Percentiles rank a stretch among this genome's conserved stretches.
Conservation (phyloP, 768 basidiomycete genomes). For the Suillus discolor region DNA sequence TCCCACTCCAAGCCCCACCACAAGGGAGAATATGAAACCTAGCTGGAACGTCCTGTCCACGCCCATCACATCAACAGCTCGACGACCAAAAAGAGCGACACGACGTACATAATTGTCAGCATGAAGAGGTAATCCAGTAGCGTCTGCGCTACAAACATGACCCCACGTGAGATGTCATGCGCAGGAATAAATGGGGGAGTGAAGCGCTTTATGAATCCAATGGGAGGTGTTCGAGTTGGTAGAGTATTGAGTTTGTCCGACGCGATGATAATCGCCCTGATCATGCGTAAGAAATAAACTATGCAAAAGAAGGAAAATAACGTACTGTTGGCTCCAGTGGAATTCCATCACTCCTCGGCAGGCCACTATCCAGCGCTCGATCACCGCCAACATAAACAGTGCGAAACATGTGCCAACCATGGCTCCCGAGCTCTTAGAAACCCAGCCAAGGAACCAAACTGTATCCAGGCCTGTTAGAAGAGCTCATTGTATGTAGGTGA, state of each 20-base stretch:
- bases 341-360: constrained; percentile 55
- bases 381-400: constrained; percentile 69
- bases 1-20: constrained; percentile 64
- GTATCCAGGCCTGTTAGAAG: constrained; percentile 3
- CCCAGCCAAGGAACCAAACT: constrained; percentile 72
- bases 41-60: constrained; percentile 63
- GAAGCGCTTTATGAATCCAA: constrained; percentile 25
- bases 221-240: not conserved
- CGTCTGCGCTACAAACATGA: constrained; percentile 56
- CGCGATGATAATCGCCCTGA: constrained; percentile 34
- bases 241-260: constrained; percentile 29
- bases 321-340: constrained; percentile 58
- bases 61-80: constrained; percentile 8
- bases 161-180: constrained; percentile 66
- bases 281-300: not conserved
- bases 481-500: not conserved
- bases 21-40: constrained; percentile 57
- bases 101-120: constrained; percentile 65
- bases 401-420: constrained; percentile 79
- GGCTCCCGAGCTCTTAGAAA: constrained; percentile 61
- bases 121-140: constrained; percentile 67
- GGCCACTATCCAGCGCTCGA: constrained; percentile 76
- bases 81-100: constrained; percentile 5
- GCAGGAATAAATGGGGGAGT: constrained; percentile 59
- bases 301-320: constrained; percentile 2